Evolutionary conservation across 2,329 filamentous ascomycete species (phyloP), one percentile per base, ranked within the genome.

Genomic region (Thermomyces lanuginosus): DNA sequence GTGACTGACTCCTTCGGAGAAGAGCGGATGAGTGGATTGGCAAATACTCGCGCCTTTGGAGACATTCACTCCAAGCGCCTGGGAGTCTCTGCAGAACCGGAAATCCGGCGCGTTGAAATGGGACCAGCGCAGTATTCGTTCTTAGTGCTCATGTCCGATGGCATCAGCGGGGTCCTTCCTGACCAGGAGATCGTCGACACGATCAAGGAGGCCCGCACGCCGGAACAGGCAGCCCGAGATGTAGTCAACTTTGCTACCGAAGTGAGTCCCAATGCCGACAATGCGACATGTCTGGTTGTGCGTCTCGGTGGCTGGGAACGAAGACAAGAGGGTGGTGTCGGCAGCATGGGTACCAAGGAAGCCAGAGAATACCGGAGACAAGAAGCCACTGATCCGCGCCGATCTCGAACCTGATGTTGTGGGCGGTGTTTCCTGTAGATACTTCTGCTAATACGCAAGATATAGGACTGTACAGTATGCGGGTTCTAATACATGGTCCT

Each of bases 141-240:
- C 54, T 49, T 95, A 27, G 81, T 92, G 2, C 66, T 98, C 24
- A 71, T 92, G 49, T 79, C 72, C 2, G 89, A 98, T 50, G 89
- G 89, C 14, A 72, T 98, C 6, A 86, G 76, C 11, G 86, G 81
- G 5, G 79, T 78, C 9, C 60, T 95, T 12, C 72, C 67, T 29
- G 89, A 98, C 46, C 86, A 95, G 56, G 89, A 98, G 56, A 82
- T 95, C 35, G 84, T 93, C 16, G 89, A 98, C 48, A 73, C 95
- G 16, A 66, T 95, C 43, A 95, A 95, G 53, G 89, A 98, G 54
- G 80, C 83, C 4, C 74, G 66, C 45, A 95, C 86, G 0, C 89
- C 89, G 0, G 86, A 92, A 40, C 72, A 92, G 47, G 89, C 74
- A 3, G 73, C 82, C 1, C 66, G 65, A 32, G 72, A 76, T 34